phyloP scores from a whole-genome alignment of 73 alveolate species.

The Stentor coeruleus region DNA sequence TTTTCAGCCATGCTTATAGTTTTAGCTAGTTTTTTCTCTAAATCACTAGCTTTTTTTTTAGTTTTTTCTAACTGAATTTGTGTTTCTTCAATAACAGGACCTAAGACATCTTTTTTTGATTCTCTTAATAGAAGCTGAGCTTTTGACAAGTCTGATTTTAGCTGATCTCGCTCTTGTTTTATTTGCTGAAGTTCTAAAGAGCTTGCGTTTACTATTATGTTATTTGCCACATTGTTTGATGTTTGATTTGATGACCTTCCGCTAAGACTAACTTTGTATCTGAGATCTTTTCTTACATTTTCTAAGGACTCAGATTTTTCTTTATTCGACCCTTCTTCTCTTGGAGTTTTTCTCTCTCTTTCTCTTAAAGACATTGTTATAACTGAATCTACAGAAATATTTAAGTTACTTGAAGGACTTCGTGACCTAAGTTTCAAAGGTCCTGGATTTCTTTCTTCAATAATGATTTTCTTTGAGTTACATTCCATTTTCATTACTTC shows the following conservation, averaged over 20 bases:
- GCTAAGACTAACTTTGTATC: neutral
- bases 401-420: constrained; percentile 14
- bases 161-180: neutral
- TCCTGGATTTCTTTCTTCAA: neutral
- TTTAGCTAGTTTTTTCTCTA: neutral
- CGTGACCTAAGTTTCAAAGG: neutral
- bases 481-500: constrained; percentile 8
- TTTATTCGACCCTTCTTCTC: neutral
- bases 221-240: neutral
- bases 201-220: neutral
- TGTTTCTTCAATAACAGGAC: neutral
- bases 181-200: neutral
- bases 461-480: neutral
- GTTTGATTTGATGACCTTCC: neutral
- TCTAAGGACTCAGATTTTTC: neutral
- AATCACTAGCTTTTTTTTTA: neutral
- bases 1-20: neutral
- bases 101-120: neutral
- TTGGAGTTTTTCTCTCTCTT: neutral
- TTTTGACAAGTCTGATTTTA: neutral
- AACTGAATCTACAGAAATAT: constrained; percentile 1
- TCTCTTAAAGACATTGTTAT: no score
- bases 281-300: neutral
- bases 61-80: neutral
- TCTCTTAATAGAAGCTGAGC: neutral